These are phyloP conservation scores for Solioccasus polychromus DNA, from an alignment of 768 basidiomycete species.

Conservation along the genomic window DNA sequence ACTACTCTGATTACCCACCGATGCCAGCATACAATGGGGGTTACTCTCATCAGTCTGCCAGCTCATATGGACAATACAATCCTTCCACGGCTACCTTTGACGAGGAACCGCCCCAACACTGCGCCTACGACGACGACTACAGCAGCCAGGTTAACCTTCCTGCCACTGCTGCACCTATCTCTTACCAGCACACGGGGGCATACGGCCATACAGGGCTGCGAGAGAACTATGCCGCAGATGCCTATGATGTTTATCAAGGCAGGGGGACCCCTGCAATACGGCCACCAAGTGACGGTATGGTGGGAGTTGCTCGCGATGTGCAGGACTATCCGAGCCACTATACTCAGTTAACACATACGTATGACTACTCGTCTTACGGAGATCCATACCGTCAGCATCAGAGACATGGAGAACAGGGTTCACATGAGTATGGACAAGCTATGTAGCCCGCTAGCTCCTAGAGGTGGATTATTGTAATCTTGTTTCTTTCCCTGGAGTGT, in stretches of 20 bases:
- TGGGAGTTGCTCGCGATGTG: constrained; percentile 38
- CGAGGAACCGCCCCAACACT: constrained; percentile 47
- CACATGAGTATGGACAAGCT: constrained; percentile 32
- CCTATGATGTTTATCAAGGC: constrained; percentile 56
- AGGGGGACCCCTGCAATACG: constrained; percentile 37
- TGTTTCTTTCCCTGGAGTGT: constrained; percentile 19
- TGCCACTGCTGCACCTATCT: constrained; percentile 55
- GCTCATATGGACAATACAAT: constrained; percentile 54
- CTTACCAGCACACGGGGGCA: constrained; percentile 35
- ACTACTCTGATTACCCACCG: constrained; percentile 52
- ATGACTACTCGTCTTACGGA: constrained; percentile 30
- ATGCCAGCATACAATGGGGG: constrained; percentile 74
- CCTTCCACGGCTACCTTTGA: constrained; percentile 54
- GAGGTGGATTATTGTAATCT: constrained; percentile 16
- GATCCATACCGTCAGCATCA: constrained; percentile 28
- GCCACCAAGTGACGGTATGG: constrained; percentile 31
- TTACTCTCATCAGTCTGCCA: constrained; percentile 57
- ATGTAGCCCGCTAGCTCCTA: constrained; percentile 22
- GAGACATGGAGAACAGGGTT: constrained; percentile 28
- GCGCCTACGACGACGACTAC: constrained; percentile 65
- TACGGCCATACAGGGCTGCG: constrained; percentile 16
- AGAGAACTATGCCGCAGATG: constrained; percentile 40
- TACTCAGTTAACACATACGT: constrained; percentile 19
- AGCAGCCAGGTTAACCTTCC: constrained; percentile 63
- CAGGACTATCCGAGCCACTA: constrained; percentile 35